Evolutionary conservation across 2,329 filamentous ascomycete species (phyloP).

Genomic region (Diaporthe longicolla): DNA sequence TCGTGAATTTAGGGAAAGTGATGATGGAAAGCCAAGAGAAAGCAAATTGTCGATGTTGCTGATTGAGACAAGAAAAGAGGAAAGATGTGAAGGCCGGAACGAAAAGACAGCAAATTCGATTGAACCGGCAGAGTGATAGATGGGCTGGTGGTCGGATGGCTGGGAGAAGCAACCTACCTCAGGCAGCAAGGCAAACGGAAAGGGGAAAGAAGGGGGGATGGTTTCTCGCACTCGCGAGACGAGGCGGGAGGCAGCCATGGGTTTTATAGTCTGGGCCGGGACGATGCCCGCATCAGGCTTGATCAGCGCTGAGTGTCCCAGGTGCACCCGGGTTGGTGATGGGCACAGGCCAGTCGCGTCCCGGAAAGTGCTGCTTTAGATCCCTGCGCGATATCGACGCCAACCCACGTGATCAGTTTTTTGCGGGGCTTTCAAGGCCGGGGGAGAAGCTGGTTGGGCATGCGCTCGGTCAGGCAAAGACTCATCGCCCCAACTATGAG

Average conservation of each 20-base stretch:
- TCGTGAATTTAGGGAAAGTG: neutral
- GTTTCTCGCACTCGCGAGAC: constrained; percentile 2
- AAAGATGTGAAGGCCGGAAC: constrained; percentile 2
- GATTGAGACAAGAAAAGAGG: neutral
- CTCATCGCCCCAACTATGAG: constrained; percentile 41
- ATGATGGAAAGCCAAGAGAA: neutral
- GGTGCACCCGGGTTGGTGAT: constrained; percentile 40
- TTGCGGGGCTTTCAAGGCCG: neutral
- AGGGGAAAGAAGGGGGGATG: constrained; percentile 16
- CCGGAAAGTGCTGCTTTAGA: constrained; percentile 15
- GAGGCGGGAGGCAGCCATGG: constrained; percentile 32
- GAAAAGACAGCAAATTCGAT: neutral
- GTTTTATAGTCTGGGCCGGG: constrained; percentile 32
- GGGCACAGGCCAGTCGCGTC: constrained; percentile 37
- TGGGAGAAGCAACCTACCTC: constrained; percentile 38
- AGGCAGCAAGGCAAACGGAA: constrained; percentile 39
- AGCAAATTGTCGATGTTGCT: neutral
- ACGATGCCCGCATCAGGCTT: constrained; percentile 35
- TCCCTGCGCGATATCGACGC: constrained; percentile 31
- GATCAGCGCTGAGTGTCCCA: constrained; percentile 40
- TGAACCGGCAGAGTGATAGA: neutral
- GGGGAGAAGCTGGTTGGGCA: constrained; percentile 29
- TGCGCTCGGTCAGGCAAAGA: constrained; percentile 33
- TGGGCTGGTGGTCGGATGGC: neutral
- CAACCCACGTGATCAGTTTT: constrained; percentile 29